Conservation (phyloP, 1,284 basidiomycete genomes). For the Microbotryum scabiosae region DNA sequence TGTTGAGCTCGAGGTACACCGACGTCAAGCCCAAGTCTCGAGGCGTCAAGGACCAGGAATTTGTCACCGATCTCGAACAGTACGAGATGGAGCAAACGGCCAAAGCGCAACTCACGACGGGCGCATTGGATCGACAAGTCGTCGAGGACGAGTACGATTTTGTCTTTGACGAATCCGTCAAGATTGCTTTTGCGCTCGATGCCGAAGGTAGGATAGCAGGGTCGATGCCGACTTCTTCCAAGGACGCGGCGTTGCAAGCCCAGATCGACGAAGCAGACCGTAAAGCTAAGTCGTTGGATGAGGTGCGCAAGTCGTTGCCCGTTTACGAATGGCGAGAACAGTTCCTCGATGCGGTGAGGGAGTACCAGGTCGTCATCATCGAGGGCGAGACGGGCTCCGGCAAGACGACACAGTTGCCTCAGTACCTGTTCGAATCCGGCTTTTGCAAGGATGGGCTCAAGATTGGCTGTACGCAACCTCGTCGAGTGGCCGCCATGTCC, state of each 20-base stretch:
- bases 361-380: constrained; percentile 60
- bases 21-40: constrained; percentile 69
- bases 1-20: constrained; percentile 87
- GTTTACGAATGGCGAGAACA: constrained; percentile 80
- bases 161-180: constrained; percentile 95
- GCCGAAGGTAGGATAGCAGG: constrained; percentile 48
- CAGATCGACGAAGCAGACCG: constrained; percentile 84
- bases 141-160: constrained; percentile 81
- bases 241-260: constrained; percentile 72
- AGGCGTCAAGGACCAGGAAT: constrained; percentile 59
- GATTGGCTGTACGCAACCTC: constrained; percentile 95
- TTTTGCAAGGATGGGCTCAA: constrained; percentile 82
- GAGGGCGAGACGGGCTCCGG: constrained; percentile 50
- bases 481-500: constrained; percentile 98
- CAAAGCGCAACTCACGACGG: constrained; percentile 77
- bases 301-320: constrained; percentile 81
- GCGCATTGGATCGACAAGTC: constrained; percentile 78
- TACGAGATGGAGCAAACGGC: constrained; percentile 79
- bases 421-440: constrained; percentile 95
- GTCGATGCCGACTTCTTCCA: constrained; percentile 56
- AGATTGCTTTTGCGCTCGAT: constrained; percentile 79
- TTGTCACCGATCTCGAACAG: constrained; percentile 90
- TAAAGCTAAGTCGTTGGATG: constrained; percentile 76
- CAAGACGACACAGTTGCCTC: constrained; percentile 96
- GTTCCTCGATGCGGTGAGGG: constrained; percentile 76